Evolutionary conservation across 345 rosid species (phyloP).

Genomic region (Populus deltoides): DNA sequence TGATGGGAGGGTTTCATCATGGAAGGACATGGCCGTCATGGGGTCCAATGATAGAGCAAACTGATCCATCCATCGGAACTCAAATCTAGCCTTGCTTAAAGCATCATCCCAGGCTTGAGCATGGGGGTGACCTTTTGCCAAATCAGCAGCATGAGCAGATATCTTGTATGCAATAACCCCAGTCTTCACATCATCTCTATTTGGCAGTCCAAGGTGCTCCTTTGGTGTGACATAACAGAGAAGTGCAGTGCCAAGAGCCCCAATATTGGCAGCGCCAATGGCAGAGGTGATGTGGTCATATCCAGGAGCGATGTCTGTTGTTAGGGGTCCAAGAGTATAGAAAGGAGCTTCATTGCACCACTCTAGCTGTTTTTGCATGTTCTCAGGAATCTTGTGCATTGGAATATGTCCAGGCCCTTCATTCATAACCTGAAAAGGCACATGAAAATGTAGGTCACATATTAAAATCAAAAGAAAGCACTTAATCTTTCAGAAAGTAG

Average conservation of each 20-base stretch:
- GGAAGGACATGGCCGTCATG: slow-evolving; percentile 96
- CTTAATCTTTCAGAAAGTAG: background rate
- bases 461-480: background rate
- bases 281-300: slow-evolving; percentile 99
- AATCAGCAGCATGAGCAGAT: slow-evolving; percentile 96
- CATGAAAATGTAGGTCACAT: background rate
- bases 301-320: slow-evolving; percentile 96
- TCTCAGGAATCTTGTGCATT: slow-evolving; percentile 98
- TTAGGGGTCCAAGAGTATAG: slow-evolving; percentile 94
- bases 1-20: slow-evolving; percentile 94
- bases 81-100: slow-evolving; percentile 90
- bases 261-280: slow-evolving; percentile 98
- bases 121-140: slow-evolving; percentile 92
- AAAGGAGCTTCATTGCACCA: slow-evolving; percentile 99
- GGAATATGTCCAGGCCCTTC: slow-evolving; percentile 99
- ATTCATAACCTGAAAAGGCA: slow-evolving; percentile 76
- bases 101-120: slow-evolving; percentile 99
- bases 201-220: slow-evolving; percentile 98
- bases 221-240: slow-evolving; percentile 98
- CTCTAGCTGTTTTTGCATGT: slow-evolving; percentile 95
- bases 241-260: slow-evolving; percentile 98
- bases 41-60: slow-evolving; percentile 98
- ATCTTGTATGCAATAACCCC: slow-evolving; percentile 98
- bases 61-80: slow-evolving; percentile 98
- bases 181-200: slow-evolving; percentile 93